A percentile compares a stretch with the other conserved stretches of the same genome.
Evolutionary conservation across 2,329 filamentous ascomycete species (phyloP).

Genomic region (Ceratocystis eucalypticola): DNA sequence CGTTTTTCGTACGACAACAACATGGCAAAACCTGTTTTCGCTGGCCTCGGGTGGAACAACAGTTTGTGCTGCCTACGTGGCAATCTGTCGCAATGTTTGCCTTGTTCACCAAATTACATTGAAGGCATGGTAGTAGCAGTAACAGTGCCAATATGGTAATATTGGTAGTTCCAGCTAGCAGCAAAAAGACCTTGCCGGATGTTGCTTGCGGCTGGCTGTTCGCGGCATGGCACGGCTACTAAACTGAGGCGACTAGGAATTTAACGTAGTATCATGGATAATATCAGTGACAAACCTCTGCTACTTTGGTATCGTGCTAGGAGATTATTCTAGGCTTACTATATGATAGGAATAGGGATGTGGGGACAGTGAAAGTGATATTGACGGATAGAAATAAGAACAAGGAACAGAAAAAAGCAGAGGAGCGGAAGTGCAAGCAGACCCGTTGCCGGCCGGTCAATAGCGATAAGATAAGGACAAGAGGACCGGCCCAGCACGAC

Average conservation of each 20-base stretch:
- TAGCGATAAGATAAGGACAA: neutral
- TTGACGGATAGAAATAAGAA: neutral
- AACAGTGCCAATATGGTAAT: too few relatives aligned
- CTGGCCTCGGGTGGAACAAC: neutral
- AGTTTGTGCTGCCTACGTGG: neutral
- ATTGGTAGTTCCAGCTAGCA: too few relatives aligned
- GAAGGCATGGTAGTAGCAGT: too few relatives aligned
- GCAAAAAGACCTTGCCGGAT: too few relatives aligned
- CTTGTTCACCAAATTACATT: neutral
- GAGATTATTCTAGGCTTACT: neutral
- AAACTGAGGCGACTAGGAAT: too few relatives aligned
- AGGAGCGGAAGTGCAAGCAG: neutral
- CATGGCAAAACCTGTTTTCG: neutral
- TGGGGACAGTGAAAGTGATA: neutral
- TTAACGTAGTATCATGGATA: neutral
- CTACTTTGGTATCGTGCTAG: neutral
- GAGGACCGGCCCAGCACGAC: neutral
- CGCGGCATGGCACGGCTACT: too few relatives aligned
- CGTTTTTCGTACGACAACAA: neutral
- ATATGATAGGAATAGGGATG: too few relatives aligned
- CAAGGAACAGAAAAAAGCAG: neutral
- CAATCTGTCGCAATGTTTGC: neutral
- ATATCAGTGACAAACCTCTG: neutral
- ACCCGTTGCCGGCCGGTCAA: neutral
- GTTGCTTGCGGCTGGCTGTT: too few relatives aligned